Evolutionary conservation across 306 rosid genomes (phyloP), one percentile per base, ranked within the genome.

Genomic region (Myrica gale): DNA sequence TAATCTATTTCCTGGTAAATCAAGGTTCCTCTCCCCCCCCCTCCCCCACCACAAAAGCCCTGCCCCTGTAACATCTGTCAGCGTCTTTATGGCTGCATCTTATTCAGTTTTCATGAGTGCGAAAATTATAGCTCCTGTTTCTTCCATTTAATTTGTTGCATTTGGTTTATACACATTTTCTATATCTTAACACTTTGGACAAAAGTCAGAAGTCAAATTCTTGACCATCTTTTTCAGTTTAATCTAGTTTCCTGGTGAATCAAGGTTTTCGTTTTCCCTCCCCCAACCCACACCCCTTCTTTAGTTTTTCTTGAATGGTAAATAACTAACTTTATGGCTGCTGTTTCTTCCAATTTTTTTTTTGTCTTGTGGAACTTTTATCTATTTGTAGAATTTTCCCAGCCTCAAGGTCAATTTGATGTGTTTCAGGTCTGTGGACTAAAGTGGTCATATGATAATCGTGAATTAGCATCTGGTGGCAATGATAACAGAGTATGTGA

Each of bases 401-500:
- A 45, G 61, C 69, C 16, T 78, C 50, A 80, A 68, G 46, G 45
- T 77, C 46, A 69, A 73, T 77, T 58, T 78, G 61, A 52, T 72
- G 74, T 76, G 54, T 81, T 81, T 76, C 66, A 96, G 99, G 99
- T 96, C 80, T 96, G 99, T 78, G 99, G 99, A 74, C 84, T 96
- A 77, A 90, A 90, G 81, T 96, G 99, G 99, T 92, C 99, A 0
- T 89, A 89, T 46, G 99, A 96, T 83, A 88, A 90, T 84, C 98
- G 99, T 48, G 99, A 96, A 82, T 85, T 96, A 77, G 99, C 99
- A 85, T 96, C 99, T 3, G 98, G 99, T 0, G 99, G 99, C 78
- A 96, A 96, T 80, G 99, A 96, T 87, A 96, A 96, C 58, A 85
- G 90, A 82, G 99, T 96, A 92, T 56, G 97, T 70, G 67, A 73